Evolutionary conservation across 352 stramenopile species (phyloP), one percentile per base, ranked within the genome.

Genomic region (Phytopythium oedochilum): DNA sequence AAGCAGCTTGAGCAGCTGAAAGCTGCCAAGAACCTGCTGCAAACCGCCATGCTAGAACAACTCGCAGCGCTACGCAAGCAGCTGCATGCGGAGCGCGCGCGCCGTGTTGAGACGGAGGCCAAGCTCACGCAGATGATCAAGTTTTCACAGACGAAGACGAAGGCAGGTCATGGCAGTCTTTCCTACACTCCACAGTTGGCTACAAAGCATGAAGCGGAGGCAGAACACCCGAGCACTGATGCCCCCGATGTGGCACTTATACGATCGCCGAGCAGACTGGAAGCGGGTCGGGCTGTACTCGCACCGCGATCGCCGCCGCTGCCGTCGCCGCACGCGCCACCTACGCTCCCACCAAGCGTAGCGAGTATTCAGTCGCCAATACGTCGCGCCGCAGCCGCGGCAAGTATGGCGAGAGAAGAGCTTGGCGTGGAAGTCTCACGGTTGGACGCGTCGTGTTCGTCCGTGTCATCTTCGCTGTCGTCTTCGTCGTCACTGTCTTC

Each of bases 31-130:
- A 84, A 71, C 11, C 46, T 90, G 57, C 42, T 92, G 23, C 82
- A 94, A 40, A 90, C 88, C 36, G 81, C 83, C 31, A 92, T 93
- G 82, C 65, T 94, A 14, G 83, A 92, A 53, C 84, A 94, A 45
- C 65, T 94, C 17, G 67, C 85, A 10, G 78, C 76, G 0, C 52
- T 93, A 10, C 75, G 85, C 7, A 93, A 89, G 66, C 83, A 94
- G 40, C 57, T 92, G 47, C 81, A 92, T 26, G 49, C 83, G 1
- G 83, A 94, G 44, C 67, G 79, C 9, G 63, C 86, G 9, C 76
- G 86, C 39, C 70, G 83, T 2, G 82, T 93, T 32, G 74, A 91
- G 32, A 66, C 66, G 0, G 80, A 93, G n/a, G 66, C 68, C 15
- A 85, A 88, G 38, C 57, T 90, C 22, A 86, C 88, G 53, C 71